Conservation (phyloP, 2,329 filamentous ascomycete species). For the Apiospora malaysiana region DNA sequence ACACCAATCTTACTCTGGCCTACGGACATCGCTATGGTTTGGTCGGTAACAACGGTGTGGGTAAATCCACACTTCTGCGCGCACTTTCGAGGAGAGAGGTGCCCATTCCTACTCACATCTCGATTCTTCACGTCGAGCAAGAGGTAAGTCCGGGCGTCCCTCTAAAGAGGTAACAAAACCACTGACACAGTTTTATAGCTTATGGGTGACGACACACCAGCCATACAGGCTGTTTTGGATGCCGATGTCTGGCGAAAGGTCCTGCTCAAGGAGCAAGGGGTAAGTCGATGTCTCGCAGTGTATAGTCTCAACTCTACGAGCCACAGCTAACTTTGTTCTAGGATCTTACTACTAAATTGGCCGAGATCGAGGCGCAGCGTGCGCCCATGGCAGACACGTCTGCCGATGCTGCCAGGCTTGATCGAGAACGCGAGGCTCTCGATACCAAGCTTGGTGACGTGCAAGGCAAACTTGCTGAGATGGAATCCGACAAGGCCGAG, state of each 20-base stretch:
- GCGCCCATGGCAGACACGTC: constrained; percentile 88
- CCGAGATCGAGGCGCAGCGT: constrained; percentile 78
- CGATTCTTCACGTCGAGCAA: constrained; percentile 98
- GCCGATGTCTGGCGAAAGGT: constrained; percentile 99
- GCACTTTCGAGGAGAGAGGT: constrained; percentile 93
- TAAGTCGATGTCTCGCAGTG: constrained; percentile 48
- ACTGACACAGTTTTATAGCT: constrained; percentile 62
- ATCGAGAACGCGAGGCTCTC: constrained; percentile 86
- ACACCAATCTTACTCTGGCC: constrained; percentile 87
- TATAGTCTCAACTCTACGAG: not conserved
- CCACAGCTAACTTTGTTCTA: constrained; percentile 43
- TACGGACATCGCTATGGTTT: constrained; percentile 95
- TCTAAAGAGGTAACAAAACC: not conserved
- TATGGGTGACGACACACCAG: constrained; percentile 91
- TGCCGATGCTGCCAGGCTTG: constrained; percentile 82
- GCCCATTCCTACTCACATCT: constrained; percentile 94
- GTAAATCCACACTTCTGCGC: constrained; percentile 92
- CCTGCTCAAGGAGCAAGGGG: constrained; percentile 84
- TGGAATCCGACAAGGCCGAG: constrained; percentile 99
- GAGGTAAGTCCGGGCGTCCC: constrained; percentile 65
- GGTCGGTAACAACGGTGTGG: constrained; percentile 99
- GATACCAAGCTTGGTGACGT: constrained; percentile 92
- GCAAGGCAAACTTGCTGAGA: constrained; percentile 89
- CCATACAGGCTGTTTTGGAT: constrained; percentile 92
- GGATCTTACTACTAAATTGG: constrained; percentile 80